Evolutionary conservation across 306 rosid genomes (phyloP).

Genomic region (Prunus fruticosa): DNA sequence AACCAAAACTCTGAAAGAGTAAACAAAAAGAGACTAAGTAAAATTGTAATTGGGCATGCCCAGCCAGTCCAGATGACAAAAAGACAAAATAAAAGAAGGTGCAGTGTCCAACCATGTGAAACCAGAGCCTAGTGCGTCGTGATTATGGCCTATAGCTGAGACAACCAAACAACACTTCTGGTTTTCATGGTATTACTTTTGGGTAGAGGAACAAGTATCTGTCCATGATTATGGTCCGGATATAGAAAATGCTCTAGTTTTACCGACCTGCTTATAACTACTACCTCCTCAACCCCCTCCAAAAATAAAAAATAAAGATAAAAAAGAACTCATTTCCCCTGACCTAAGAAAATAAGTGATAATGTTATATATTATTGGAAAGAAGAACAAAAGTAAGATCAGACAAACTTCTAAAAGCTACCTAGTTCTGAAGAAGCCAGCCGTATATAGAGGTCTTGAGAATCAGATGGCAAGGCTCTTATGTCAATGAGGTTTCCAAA

Average conservation of each 20-base stretch:
- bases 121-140: no score
- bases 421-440: conserved; percentile 11
- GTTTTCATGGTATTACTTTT: no score
- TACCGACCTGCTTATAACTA: not conserved
- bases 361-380: not conserved
- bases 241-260: no score
- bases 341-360: not conserved
- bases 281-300: not conserved
- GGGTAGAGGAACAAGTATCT: no score
- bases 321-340: not conserved
- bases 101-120: no score
- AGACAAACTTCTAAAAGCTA: not conserved
- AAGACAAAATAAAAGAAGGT: no score
- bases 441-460: conserved; percentile 17
- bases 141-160: not conserved
- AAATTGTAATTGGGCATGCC: no score
- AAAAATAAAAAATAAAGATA: not conserved
- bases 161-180: not conserved
- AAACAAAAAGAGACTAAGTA: no score
- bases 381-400: not conserved
- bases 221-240: no score
- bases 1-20: no score
- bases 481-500: conserved; percentile 31
- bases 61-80: no score
- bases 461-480: not conserved